A percentile compares a stretch with the other conserved stretches of the same genome.
Conservation (phyloP, 2,329 filamentous ascomycete species). For the Colletotrichum spinosum region DNA sequence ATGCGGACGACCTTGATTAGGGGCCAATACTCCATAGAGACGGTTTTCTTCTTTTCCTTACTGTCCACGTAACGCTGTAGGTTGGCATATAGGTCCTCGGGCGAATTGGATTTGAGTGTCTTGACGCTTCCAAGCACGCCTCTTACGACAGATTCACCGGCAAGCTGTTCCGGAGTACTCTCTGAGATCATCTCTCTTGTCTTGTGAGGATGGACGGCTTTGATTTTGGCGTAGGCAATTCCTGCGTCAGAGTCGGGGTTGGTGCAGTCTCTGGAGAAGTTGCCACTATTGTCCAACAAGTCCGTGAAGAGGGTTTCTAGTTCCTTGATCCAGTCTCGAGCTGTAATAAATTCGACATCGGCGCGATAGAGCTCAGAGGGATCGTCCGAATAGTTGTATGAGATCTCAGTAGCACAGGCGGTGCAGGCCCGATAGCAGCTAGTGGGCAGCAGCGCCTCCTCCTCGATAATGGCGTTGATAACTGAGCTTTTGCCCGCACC, state of each 20-base stretch:
- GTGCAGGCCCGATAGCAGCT: constrained; percentile 71
- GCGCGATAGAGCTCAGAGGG: constrained; percentile 57
- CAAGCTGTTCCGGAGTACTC: constrained; percentile 38
- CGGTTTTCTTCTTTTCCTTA: constrained; percentile 41
- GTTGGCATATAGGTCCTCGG: constrained; percentile 40
- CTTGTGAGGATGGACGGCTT: constrained; percentile 56
- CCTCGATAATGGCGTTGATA: constrained; percentile 73
- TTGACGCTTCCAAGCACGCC: constrained; percentile 43
- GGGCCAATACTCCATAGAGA: constrained; percentile 55
- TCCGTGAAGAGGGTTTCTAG: constrained; percentile 61
- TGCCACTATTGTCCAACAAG: constrained; percentile 54
- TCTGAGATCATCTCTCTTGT: constrained; percentile 44
- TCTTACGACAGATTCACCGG: constrained; percentile 40
- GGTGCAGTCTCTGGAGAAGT: constrained; percentile 48
- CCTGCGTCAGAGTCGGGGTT: constrained; percentile 57
- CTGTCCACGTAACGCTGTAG: constrained; percentile 46
- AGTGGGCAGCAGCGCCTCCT: constrained; percentile 61
- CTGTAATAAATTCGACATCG: constrained; percentile 69
- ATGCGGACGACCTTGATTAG: constrained; percentile 64
- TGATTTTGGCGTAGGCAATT: constrained; percentile 56
- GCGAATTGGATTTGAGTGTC: constrained; percentile 37
- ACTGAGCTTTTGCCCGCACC: constrained; percentile 72
- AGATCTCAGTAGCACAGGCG: constrained; percentile 70
- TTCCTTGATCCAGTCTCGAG: constrained; percentile 65
- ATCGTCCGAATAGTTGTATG: constrained; percentile 63